Conservation (phyloP, 148 eudicot genomes). For the Chenopodium album region DNA sequence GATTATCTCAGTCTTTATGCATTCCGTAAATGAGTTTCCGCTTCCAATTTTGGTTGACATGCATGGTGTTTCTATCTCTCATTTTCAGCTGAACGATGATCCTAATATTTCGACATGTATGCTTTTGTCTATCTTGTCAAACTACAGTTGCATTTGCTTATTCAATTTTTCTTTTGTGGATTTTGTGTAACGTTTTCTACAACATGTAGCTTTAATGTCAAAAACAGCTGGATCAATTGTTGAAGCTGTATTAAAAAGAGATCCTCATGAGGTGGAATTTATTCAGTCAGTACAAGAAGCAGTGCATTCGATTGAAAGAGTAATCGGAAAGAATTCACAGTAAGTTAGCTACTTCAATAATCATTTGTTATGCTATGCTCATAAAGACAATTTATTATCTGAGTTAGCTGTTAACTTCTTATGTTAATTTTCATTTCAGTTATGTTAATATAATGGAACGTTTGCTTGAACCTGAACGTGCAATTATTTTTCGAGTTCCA, state of each 20-base stretch:
- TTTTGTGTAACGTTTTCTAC: conserved; percentile 22
- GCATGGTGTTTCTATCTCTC: not conserved
- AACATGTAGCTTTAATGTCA: conserved; percentile 79
- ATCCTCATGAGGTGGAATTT: conserved; percentile 94
- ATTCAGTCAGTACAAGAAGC: conserved; percentile 93
- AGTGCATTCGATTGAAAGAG: conserved; percentile 89
- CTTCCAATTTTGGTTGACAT: not conserved
- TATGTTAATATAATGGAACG: conserved; percentile 96
- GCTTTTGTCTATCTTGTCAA: not conserved
- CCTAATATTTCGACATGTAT: not conserved
- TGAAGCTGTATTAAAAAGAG: conserved; percentile 93
- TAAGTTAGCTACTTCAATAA: conserved; percentile 36
- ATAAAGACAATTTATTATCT: not conserved
- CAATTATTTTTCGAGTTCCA: conserved; percentile 88
- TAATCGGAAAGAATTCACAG: conserved; percentile 86
- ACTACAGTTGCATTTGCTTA: conserved; percentile 1
- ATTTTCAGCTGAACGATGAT: not conserved
- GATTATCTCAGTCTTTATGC: not conserved
- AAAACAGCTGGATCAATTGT: conserved; percentile 97
- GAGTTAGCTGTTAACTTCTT: conserved; percentile 20
- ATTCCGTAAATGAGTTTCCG: too few species aligned
- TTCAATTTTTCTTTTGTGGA: conserved; percentile 5
- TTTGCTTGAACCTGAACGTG: conserved; percentile 92
- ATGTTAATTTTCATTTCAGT: conserved; percentile 43
- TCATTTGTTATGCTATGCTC: not conserved